Conservation (phyloP, 495 filamentous ascomycete species). For the Podospora comata region DNA sequence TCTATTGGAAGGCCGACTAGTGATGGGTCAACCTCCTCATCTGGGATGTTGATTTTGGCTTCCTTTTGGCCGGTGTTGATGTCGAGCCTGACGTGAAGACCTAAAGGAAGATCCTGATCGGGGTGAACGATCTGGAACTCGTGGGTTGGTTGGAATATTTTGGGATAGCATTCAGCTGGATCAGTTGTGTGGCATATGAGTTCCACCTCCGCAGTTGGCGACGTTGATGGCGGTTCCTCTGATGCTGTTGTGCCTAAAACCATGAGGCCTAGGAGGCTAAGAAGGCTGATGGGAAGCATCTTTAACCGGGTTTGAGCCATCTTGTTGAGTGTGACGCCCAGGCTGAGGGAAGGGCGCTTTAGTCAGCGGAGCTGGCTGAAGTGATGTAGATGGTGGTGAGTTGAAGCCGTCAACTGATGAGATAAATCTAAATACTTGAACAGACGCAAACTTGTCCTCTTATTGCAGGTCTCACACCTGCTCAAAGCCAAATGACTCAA, state of each 20-base stretch:
- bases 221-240: constrained; percentile 24
- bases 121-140: constrained; percentile 59
- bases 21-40: constrained; percentile 41
- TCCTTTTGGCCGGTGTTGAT: constrained; percentile 60
- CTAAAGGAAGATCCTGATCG: constrained; percentile 61
- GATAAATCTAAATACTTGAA: constrained; percentile 7
- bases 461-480: background rate
- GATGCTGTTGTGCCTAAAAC: constrained; percentile 27
- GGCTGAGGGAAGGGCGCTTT: background rate
- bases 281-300: constrained; percentile 24
- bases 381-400: constrained; percentile 9
- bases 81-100: constrained; percentile 62
- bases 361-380: background rate
- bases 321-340: background rate
- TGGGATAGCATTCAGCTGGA: constrained; percentile 60
- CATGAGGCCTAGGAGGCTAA: constrained; percentile 28
- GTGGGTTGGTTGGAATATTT: constrained; percentile 56
- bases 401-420: background rate
- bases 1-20: constrained; percentile 47
- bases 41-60: constrained; percentile 57
- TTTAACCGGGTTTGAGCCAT: constrained; percentile 25
- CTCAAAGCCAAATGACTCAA: constrained; percentile 20
- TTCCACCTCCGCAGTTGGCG: constrained; percentile 37
- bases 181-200: constrained; percentile 63
- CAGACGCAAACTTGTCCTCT: background rate